Evolutionary conservation across 2,329 filamentous ascomycete species (phyloP).

Genomic region (Trichoderma hamatum): DNA sequence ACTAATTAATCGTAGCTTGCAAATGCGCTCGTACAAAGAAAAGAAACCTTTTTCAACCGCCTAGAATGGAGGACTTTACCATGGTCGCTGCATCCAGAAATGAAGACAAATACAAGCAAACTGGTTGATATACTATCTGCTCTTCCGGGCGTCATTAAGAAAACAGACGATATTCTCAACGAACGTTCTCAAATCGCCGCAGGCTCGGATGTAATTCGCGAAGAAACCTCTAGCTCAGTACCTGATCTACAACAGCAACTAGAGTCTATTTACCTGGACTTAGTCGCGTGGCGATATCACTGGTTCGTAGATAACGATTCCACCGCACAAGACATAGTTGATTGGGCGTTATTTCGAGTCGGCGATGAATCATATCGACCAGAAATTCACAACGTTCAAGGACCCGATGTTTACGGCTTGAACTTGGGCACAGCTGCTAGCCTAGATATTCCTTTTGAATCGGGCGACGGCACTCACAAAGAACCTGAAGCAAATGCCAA

Average conservation of each 20-base stretch:
- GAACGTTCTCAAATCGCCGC: slow-evolving; percentile 1
- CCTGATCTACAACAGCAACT: not conserved
- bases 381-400: not conserved
- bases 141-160: not conserved
- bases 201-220: not conserved
- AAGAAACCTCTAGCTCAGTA: not conserved
- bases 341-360: slow-evolving; percentile 2
- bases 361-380: slow-evolving; percentile 8
- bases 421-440: not conserved
- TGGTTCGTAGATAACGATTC: not conserved
- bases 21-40: slow-evolving; percentile 11
- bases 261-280: not conserved
- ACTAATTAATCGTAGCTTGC: not conserved
- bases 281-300: slow-evolving; percentile 4
- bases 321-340: not conserved
- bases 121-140: slow-evolving; percentile 8
- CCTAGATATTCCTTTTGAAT: not conserved
- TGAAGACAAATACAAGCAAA: not conserved
- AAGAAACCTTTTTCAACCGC: not conserved
- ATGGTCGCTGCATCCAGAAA: not conserved
- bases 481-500: not conserved
- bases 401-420: slow-evolving; percentile 1
- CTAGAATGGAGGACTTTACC: slow-evolving; percentile 2
- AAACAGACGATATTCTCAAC: slow-evolving; percentile 6
- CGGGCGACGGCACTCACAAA: not conserved